phyloP scores from a whole-genome alignment of 768 basidiomycete species.

The Kwoniella shandongensis region DNA sequence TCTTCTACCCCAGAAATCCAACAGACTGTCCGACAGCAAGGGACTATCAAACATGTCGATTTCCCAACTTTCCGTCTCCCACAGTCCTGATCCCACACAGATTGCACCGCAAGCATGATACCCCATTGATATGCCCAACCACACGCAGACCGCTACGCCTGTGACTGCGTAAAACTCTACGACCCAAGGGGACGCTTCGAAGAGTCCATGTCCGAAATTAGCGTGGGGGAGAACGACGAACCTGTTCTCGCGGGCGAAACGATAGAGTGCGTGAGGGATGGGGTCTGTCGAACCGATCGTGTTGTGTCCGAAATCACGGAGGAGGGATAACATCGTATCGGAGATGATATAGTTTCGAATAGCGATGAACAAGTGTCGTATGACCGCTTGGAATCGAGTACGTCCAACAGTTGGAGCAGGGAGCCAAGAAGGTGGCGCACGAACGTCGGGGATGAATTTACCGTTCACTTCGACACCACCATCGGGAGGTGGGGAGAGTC shows the following conservation, averaged over 20 bases:
- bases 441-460: slow-evolving; percentile 8
- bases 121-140: slow-evolving; percentile 25
- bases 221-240: slow-evolving; percentile 26
- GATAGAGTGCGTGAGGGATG: slow-evolving; percentile 19
- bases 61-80: slow-evolving; percentile 44
- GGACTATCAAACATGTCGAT: slow-evolving; percentile 42
- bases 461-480: slow-evolving; percentile 7
- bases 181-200: slow-evolving; percentile 16
- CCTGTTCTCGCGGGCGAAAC: slow-evolving; percentile 21
- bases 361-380: slow-evolving; percentile 22
- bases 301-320: slow-evolving; percentile 22
- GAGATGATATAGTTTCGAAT: slow-evolving; percentile 26
- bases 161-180: slow-evolving; percentile 17
- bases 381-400: slow-evolving; percentile 23
- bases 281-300: slow-evolving; percentile 26
- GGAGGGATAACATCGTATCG: slow-evolving; percentile 31
- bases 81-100: slow-evolving; percentile 28
- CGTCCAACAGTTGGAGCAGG: slow-evolving; percentile 20
- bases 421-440: slow-evolving; percentile 16
- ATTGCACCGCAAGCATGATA: slow-evolving; percentile 31
- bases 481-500: not conserved
- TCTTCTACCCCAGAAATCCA: slow-evolving; percentile 51
- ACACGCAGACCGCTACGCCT: slow-evolving; percentile 24
- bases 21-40: slow-evolving; percentile 40
- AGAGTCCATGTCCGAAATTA: not conserved